A percentile compares a stretch with the other conserved stretches of the same genome.
These are phyloP conservation scores for Coemansia asiatica DNA, from an alignment of 192 early-diverging fungal species.

Conservation along the genomic window DNA sequence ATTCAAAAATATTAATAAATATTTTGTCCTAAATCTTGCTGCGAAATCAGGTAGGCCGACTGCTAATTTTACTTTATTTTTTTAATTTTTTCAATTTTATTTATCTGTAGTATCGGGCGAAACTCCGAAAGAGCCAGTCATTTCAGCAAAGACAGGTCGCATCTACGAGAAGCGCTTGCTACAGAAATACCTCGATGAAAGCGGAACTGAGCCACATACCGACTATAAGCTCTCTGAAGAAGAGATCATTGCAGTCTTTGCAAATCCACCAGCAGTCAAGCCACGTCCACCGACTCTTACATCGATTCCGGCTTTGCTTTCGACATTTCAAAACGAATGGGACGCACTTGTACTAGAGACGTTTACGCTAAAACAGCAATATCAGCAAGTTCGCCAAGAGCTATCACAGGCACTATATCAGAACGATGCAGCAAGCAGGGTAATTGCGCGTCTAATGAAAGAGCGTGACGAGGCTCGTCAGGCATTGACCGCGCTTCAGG, in stretches of 20 bases:
- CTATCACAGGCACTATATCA: conserved; percentile 93
- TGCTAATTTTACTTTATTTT: neutral
- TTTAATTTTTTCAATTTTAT: neutral
- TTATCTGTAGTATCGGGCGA: conserved; percentile 82
- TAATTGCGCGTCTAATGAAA: conserved; percentile 86
- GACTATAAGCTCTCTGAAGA: conserved; percentile 62
- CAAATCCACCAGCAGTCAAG: conserved; percentile 57
- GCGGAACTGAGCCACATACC: conserved; percentile 79
- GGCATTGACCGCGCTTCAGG: conserved; percentile 34
- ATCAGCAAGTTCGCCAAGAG: conserved; percentile 87
- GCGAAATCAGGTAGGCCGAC: neutral
- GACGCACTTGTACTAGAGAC: conserved; percentile 96
- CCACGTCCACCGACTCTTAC: conserved; percentile 89
- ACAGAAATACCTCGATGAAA: conserved; percentile 81
- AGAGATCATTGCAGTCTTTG: conserved; percentile 28
- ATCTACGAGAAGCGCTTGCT: conserved; percentile 88
- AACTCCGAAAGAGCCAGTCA: conserved; percentile 81
- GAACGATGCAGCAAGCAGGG: conserved; percentile 93
- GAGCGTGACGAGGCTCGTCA: conserved; percentile 90
- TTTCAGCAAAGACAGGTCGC: conserved; percentile 80
- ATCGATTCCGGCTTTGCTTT: conserved; percentile 87
- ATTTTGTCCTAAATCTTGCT: too few species aligned
- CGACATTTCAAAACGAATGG: conserved; percentile 93
- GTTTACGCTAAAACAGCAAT: conserved; percentile 87
- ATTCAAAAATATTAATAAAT: neutral